Conservation (phyloP, 2,329 filamentous ascomycete species). For the Dothistroma septosporum region DNA sequence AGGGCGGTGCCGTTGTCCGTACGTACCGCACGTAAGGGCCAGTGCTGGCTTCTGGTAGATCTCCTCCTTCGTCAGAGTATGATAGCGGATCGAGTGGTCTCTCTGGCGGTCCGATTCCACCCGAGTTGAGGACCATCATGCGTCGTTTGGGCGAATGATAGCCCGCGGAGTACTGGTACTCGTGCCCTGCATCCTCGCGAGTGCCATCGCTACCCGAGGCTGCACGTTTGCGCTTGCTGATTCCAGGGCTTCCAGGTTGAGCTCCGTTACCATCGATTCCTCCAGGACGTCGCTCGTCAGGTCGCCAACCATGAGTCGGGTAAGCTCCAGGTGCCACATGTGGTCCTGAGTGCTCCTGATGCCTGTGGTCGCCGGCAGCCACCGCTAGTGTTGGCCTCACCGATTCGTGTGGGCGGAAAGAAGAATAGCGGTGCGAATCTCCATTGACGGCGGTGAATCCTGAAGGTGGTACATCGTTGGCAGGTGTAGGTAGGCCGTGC, state of each 20-base stretch:
- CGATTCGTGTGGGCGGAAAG: constrained; percentile 19
- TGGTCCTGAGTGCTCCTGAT: background rate
- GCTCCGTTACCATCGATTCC: background rate
- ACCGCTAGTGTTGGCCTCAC: background rate
- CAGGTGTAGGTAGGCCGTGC: constrained; percentile 18
- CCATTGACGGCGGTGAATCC: constrained; percentile 35
- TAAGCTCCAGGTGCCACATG: constrained; percentile 7
- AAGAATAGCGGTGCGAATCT: constrained; percentile 17
- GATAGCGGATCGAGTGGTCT: background rate
- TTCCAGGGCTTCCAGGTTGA: constrained; percentile 1
- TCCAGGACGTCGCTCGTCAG: constrained; percentile 11
- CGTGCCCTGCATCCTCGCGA: constrained; percentile 7
- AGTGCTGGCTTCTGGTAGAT: background rate
- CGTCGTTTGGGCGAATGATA: constrained; percentile 24
- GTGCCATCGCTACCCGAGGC: constrained; percentile 12
- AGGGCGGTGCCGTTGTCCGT: background rate
- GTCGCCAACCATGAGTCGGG: constrained; percentile 22
- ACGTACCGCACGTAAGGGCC: constrained; percentile 8
- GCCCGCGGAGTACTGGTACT: background rate
- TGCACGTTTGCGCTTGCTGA: constrained; percentile 27
- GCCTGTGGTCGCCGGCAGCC: constrained; percentile 2
- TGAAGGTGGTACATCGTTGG: constrained; percentile 17
- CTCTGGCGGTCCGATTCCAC: constrained; percentile 4
- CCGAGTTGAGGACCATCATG: constrained; percentile 17
- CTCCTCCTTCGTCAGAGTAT: background rate